Base-by-base conservation (phyloP, 1,284 basidiomycete genomes). In the Fistulina hepatica region DNA sequence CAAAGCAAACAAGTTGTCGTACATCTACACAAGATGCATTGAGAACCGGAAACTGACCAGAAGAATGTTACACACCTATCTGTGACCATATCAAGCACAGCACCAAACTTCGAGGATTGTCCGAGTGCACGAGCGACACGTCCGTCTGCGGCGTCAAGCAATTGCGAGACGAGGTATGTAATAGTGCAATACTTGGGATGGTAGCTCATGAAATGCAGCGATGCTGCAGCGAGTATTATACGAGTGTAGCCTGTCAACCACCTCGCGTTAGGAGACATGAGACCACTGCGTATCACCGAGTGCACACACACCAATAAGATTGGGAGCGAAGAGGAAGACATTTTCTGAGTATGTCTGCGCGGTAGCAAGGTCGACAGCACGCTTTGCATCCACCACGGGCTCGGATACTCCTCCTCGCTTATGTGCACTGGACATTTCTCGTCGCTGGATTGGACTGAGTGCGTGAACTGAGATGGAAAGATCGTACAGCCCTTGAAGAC, bases 21-120 rank as follows among this genome's bases (percentile, higher is more conserved):
- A 67, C 94, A 97, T 50, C 91, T 93, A 52, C 39, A 17, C 33
- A 20, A 6, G 21, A 5, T n/a, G 34, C 42, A 45, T 21, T 39
- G 23, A 17, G 37, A 21, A 37, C 28, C 20, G 13, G 15, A 28
- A 20, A 36, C 9, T 21, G 5, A 20, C 19, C 26, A 31, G 20
- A n/a, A 15, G 31, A 30, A 31, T 15, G 23, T 26, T 39, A 61
- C 70, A 48, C 46, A 94, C 88, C 94, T 71, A 60, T 99, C 94
- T n/a, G 95, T 98, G 39, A 99, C 94, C 95, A 99, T 99, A 61
- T 99, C 95, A 51, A 99, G 65, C 26, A 98, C 94, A 4, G 92
- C 93, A 26, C 95, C 95, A 59, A 98, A 97, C 63, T 94, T 94
- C 42, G 86, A 91, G 13, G 88, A 80, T 61, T 99, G 94, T 6